phyloP scores from a whole-genome alignment of 495 filamentous ascomycete species.

The Entonaema liquescens region DNA sequence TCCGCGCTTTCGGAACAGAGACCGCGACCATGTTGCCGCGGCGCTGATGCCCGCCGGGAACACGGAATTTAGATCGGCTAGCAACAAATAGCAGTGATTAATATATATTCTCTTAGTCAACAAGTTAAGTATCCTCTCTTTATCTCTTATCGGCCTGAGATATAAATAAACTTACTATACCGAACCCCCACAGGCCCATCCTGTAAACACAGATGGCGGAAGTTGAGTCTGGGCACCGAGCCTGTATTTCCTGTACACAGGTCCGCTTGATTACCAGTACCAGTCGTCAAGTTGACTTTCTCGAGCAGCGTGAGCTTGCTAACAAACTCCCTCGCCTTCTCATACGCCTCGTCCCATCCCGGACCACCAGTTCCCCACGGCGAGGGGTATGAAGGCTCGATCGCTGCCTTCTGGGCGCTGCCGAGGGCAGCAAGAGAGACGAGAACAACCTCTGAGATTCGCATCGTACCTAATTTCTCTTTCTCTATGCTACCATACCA shows the following conservation, averaged over 20 bases:
- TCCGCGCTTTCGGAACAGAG: conserved; percentile 66
- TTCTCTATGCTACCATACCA: not conserved
- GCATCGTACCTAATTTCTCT: conserved; percentile 10
- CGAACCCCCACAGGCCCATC: conserved; percentile 60
- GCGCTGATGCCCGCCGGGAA: conserved; percentile 81
- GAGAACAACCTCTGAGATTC: conserved; percentile 11
- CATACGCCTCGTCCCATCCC: conserved; percentile 81
- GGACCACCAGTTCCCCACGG: conserved; percentile 72
- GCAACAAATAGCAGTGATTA: not conserved
- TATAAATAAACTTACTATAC: conserved; percentile 45
- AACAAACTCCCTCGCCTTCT: conserved; percentile 78
- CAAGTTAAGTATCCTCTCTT: not conserved
- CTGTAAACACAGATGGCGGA: conserved; percentile 58
- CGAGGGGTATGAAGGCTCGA: conserved; percentile 73
- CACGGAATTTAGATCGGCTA: conserved; percentile 67
- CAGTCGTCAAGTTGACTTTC: conserved; percentile 81
- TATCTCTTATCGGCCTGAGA: not conserved
- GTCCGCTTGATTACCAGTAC: conserved; percentile 75
- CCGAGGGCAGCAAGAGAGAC: conserved; percentile 19
- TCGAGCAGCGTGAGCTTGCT: conserved; percentile 78
- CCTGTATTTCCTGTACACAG: conserved; percentile 80
- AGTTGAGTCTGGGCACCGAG: conserved; percentile 55
- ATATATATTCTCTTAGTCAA: not conserved
- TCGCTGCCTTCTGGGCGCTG: conserved; percentile 41
- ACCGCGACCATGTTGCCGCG: conserved; percentile 76